Base-by-base conservation (phyloP, 192 early-diverging fungal genomes). In the Mortierella claussenii region DNA sequence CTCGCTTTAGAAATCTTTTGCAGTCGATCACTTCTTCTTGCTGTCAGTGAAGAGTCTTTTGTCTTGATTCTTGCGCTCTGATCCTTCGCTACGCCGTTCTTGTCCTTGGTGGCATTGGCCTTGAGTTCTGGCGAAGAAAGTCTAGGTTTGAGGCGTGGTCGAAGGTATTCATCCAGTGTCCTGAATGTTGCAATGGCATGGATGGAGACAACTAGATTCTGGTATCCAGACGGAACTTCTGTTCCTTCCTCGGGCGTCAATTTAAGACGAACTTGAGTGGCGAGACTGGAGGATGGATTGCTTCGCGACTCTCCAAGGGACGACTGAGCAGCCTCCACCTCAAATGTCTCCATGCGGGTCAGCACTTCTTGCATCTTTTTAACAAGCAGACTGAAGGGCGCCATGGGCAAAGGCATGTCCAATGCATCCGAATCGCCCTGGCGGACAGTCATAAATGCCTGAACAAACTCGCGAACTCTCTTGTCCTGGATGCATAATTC, bases 171-270 rank as follows among this genome's bases (percentile, higher is more conserved):
- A 60, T 96, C 94, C 12, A 97, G 55, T 1, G 87, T 87, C 24
- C 87, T 82, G 74, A 95, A 93, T 0, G 93, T 92, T 5, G 93
- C 92, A 9, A 97, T 83, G 7, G 95, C 94, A 73, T 97, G 95
- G 21, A 96, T 89, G 13, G 89, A 90, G 9, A 97, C 88, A 4
- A 92, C 75, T 15, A 93, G 46, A 28, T 85, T 73, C 31, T 83
- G 61, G 33, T 81, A 85, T n/a, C 48, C 56, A n/a, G 54, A 58
- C 21, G 89, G 83, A 23, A 83, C 80, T 28, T 83, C 70, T 8
- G 71, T 75, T 0, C 80, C 79, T 10, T 80, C 79, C 21, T 79
- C 65, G 5, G 83, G 90, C 2, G 92, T 83, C 1, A 86, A 78
- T 20, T 84, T 74, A 34, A 97, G 73, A 24, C 88, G 83, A 23